Base-by-base conservation (phyloP, 331 rosid species). In the Acacia concinna region DNA sequence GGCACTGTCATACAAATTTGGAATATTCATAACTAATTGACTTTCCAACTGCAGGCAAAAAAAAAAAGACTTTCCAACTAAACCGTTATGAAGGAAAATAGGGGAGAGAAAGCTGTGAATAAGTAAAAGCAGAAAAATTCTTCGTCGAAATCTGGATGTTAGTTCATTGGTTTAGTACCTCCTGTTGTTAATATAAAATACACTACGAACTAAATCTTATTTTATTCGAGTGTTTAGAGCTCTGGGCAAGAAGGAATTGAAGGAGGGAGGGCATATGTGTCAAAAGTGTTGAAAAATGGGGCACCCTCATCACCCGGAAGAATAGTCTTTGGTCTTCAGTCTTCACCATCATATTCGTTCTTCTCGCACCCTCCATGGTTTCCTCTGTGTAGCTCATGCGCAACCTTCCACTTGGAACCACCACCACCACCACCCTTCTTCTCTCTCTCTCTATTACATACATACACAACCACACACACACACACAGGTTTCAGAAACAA, bases 321-420 rank as follows among this genome's bases (percentile, higher is more conserved):
- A 86, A 85, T 52, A 75, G 83, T 84, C 84, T 31, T 18, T 3
- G n/a, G 25, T 21, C 43, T 66, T 54, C 4, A 38, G 59, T 85
- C 62, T n/a, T 54, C 28, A 21, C 82, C 75, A 89, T 90, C 87
- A 52, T 34, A 7, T 13, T 77, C 32, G 23, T 8, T 21, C 25
- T 11, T 46, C 66, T 68, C 69, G 4, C 71, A 31, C 20, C 17
- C 47, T 81, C 78, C 74, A 68, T n/a, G 65, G 6, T 59, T 5
- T 62, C 46, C 47, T 4, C 44, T 0, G 1, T 28, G 43, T 14
- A 18, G 49, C 31, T 20, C 37, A 32, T 28, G 1, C n/a, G 38
- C 12, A 2, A 18, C 28, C 7, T 13, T 27, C 65, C 87, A 84
- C 89, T 47, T 86, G 91, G 82, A 82, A 44, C 75, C 56, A 80